Evolutionary conservation across 2,329 filamentous ascomycete species (phyloP).

Genomic region (Colletotrichum ledebouriae): DNA sequence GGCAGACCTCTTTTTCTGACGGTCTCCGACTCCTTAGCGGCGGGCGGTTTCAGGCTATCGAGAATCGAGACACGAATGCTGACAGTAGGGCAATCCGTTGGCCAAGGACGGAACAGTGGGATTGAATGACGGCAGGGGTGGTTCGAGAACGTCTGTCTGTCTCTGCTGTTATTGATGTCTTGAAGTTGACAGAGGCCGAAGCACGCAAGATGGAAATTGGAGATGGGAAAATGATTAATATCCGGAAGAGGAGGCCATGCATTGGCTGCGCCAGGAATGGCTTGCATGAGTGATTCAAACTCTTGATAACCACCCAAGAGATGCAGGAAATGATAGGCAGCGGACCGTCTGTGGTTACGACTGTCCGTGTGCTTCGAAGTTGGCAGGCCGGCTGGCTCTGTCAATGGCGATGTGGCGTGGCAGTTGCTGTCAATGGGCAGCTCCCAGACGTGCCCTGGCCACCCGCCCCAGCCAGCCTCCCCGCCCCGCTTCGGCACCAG

Average conservation of each 20-base stretch:
- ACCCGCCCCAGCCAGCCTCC: slow-evolving; percentile 29
- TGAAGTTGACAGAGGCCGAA: slow-evolving; percentile 23
- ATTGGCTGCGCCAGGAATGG: slow-evolving; percentile 25
- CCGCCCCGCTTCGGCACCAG: slow-evolving; percentile 20
- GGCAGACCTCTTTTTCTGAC: slow-evolving; percentile 15
- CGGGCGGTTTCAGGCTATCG: slow-evolving; percentile 33
- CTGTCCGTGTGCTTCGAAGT: not conserved
- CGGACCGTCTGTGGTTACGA: not conserved
- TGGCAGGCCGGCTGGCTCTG: slow-evolving; percentile 1
- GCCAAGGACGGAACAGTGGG: not conserved
- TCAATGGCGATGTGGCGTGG: slow-evolving; percentile 15
- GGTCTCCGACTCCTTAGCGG: slow-evolving; percentile 13
- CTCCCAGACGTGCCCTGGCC: too few relatives aligned
- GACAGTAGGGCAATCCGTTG: too few relatives aligned
- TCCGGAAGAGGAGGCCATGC: not conserved
- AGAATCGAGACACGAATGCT: slow-evolving; percentile 29
- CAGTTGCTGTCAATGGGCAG: not conserved
- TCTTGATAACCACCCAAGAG: slow-evolving; percentile 14
- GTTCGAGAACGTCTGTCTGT: not conserved
- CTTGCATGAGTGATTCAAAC: not conserved
- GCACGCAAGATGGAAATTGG: slow-evolving; percentile 38
- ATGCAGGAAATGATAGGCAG: slow-evolving; percentile 5
- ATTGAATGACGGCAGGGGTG: slow-evolving; percentile 14
- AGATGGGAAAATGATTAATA: slow-evolving; percentile 23
- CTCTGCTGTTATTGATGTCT: slow-evolving; percentile 38